phyloP scores from a whole-genome alignment of 1,284 basidiomycete species.

The Marasmius fiardii region DNA sequence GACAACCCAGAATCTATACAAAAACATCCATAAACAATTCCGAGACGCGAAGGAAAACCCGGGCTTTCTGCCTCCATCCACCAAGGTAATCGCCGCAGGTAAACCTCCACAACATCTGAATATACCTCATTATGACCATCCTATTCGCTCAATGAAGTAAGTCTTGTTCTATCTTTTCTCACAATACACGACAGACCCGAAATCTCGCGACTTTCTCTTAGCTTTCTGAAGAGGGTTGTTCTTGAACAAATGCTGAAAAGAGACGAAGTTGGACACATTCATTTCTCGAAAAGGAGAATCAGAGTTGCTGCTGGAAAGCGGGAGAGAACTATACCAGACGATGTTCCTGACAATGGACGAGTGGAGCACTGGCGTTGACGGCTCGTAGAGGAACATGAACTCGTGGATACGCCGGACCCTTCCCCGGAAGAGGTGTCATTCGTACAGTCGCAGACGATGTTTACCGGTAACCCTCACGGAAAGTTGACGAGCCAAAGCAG shows the following conservation, averaged over 20 bases:
- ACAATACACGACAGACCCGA: background rate
- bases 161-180: background rate
- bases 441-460: background rate
- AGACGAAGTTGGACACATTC: constrained; percentile 3
- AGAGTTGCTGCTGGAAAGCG: background rate
- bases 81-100: background rate
- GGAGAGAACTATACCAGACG: background rate
- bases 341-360: background rate
- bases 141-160: constrained; percentile 19
- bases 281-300: background rate
- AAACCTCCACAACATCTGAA: background rate
- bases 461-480: background rate
- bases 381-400: constrained; percentile 1
- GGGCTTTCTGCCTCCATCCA: background rate
- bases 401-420: constrained; percentile 1
- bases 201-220: background rate
- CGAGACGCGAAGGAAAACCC: constrained; percentile 11
- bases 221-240: constrained; percentile 18
- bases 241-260: constrained; percentile 13
- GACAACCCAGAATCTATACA: constrained; percentile 12
- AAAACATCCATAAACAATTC: constrained; percentile 7
- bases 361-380: constrained; percentile 8
- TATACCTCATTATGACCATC: constrained; percentile 12
- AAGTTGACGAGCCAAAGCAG: background rate
- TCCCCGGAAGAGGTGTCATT: background rate